Conservation (phyloP, 148 eudicot species). For the Chenopodium formosanum region DNA sequence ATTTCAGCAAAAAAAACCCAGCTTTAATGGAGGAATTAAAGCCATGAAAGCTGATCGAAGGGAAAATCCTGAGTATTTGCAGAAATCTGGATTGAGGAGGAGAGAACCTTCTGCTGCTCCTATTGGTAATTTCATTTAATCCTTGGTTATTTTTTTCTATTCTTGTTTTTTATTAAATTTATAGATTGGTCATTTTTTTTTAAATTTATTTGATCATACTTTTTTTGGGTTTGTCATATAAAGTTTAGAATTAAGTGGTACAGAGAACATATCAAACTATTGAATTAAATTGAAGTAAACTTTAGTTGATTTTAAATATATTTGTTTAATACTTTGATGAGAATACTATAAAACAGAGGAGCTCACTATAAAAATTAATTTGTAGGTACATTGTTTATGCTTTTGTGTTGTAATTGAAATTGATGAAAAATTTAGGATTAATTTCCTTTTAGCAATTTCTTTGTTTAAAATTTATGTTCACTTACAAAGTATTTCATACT, state of each 20-base stretch:
- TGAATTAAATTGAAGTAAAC: too few relatives aligned
- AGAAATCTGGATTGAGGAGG: slow-evolving; percentile 34
- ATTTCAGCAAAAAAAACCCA: neutral
- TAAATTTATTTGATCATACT: too few relatives aligned
- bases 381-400: too few relatives aligned
- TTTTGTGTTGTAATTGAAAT: too few relatives aligned
- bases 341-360: too few relatives aligned
- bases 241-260: neutral
- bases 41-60: slow-evolving; percentile 40
- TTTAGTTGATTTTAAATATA: too few relatives aligned
- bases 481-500: too few relatives aligned
- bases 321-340: too few relatives aligned
- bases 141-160: neutral
- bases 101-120: slow-evolving; percentile 38
- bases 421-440: too few relatives aligned
- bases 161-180: neutral
- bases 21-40: slow-evolving; percentile 16
- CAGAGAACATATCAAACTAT: neutral
- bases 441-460: too few relatives aligned
- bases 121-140: slow-evolving; percentile 35
- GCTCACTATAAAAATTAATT: too few relatives aligned
- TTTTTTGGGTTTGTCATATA: neutral
- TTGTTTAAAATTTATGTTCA: too few relatives aligned
- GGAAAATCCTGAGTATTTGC: slow-evolving; percentile 48
- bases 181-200: neutral